These are phyloP conservation scores for Cladosporium sp. DNA, from an alignment of 2,329 filamentous ascomycete species.

Conservation along the genomic window DNA sequence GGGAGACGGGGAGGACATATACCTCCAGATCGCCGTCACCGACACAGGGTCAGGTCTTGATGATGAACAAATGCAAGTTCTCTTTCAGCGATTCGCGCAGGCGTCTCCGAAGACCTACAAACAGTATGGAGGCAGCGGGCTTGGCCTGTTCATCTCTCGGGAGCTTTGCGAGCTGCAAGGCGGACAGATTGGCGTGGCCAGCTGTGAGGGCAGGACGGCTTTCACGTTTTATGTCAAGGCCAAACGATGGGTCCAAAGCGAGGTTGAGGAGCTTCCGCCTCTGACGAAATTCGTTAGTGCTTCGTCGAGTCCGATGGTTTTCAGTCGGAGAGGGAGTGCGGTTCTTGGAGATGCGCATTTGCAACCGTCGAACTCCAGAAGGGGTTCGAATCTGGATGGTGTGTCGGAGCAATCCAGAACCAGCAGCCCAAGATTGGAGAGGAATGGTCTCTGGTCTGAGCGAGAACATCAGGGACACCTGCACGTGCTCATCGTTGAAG, in stretches of 20 bases:
- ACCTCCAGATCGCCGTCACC: conserved; percentile 32
- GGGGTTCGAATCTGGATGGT: neutral
- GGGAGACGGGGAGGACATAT: conserved; percentile 21
- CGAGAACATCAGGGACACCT: neutral
- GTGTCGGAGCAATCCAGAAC: neutral
- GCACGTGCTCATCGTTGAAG: conserved; percentile 19
- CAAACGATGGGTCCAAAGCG: conserved; percentile 2
- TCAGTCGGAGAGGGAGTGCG: conserved; percentile 22
- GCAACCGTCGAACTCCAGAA: neutral
- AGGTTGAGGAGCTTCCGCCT: neutral
- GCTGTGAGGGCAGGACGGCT: conserved; percentile 54
- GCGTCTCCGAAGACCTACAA: conserved; percentile 63
- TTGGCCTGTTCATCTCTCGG: conserved; percentile 66
- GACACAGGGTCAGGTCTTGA: conserved; percentile 41
- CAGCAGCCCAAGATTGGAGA: conserved; percentile 20
- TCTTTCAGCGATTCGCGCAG: conserved; percentile 69
- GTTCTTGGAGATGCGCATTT: conserved; percentile 12
- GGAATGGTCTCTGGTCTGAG: neutral
- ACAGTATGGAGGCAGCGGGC: conserved; percentile 65
- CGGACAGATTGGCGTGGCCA: conserved; percentile 65
- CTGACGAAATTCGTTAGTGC: conserved; percentile 20
- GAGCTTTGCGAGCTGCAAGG: conserved; percentile 65
- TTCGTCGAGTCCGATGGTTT: conserved; percentile 24
- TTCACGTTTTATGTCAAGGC: conserved; percentile 65
- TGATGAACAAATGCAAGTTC: conserved; percentile 36